Evolutionary conservation across 169 alveolate genomes (phyloP), one percentile per base, ranked within the genome.

Genomic region (Amoebophrya sp.): DNA sequence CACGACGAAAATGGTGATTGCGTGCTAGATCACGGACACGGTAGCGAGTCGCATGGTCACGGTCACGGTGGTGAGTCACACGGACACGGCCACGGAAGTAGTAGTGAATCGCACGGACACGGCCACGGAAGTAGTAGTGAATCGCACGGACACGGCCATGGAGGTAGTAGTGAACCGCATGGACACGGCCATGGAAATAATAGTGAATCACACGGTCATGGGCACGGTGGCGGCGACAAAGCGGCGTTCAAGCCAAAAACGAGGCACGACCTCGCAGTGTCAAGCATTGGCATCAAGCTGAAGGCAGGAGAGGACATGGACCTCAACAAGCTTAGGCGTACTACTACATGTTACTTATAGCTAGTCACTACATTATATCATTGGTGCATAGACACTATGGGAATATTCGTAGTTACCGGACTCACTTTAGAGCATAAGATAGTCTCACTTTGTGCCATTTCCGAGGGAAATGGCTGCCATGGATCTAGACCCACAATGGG

Each of bases 1-100:
- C n/a, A 65, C 34, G n/a, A n/a, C n/a, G 90, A 55, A 26, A 41
- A 41, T 33, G n/a, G 65, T 29, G 41, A 26, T 23, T 14, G 65
- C 76, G 23, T 12, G 29, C 33, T 36, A 12, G 77, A 14, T 39
- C 65, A 47, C 65, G n/a, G n/a, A n/a, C n/a, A n/a, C n/a, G n/a
- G 76, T 23, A 23, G 76, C 76, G 83, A 65, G 83, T 1, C 3
- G 10, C 83, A 65, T 36, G 83, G 83, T 1, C 83, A 65, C 26
- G 83, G 83, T 1, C 83, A 65, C 83, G 83, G 83, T 36, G 83
- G 83, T 36, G 83, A 65, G 65, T 47, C 65, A 6, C 65, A 47
- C 18, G 65, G 65, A 18, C 65, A 47, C 65, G 65, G 65, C 65
- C 65, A 47, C 65, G 65, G 65, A 18, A 18, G 29, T 12, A n/a